Percentiles rank a stretch among this genome's conserved stretches.
Conservation (phyloP, 1,284 basidiomycete genomes). For the Microbotryum saponariae region DNA sequence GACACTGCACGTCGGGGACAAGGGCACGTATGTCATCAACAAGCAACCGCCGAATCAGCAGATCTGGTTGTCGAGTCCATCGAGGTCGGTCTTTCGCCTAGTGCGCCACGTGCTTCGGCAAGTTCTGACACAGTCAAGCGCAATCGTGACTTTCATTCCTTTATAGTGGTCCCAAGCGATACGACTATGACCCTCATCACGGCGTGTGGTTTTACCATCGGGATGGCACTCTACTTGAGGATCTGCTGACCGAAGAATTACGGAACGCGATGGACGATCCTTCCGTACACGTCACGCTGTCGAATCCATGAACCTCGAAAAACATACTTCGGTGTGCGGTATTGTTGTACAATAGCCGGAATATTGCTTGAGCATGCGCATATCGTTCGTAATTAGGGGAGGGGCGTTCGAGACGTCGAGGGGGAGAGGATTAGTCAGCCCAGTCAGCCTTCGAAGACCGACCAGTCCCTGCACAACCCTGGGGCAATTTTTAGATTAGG, state of each 20-base stretch:
- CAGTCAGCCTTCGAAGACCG: too few species aligned
- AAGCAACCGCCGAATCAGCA: slow-evolving; percentile 99
- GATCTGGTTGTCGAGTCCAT: slow-evolving; percentile 92
- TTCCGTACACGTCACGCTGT: too few species aligned
- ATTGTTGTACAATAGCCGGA: too few species aligned
- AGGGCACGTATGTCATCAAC: slow-evolving; percentile 98
- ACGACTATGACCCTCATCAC: slow-evolving; percentile 58
- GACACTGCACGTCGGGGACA: slow-evolving; percentile 68
- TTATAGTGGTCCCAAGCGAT: slow-evolving; percentile 75
- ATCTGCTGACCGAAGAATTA: slow-evolving; percentile 63
- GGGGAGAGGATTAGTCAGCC: too few species aligned
- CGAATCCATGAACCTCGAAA: too few species aligned
- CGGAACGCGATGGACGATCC: slow-evolving; percentile 32
- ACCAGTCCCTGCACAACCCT: too few species aligned
- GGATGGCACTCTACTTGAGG: slow-evolving; percentile 56
- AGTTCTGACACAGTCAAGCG: not conserved
- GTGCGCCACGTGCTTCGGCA: not conserved
- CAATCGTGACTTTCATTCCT: not conserved
- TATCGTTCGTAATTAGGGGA: too few species aligned
- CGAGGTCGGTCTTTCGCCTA: not conserved
- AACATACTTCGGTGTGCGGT: too few species aligned
- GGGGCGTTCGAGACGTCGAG: too few species aligned
- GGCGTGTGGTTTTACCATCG: slow-evolving; percentile 68
- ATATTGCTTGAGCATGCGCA: too few species aligned
- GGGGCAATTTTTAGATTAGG: too few species aligned